These are phyloP conservation scores for Aureobasidium sp. DNA, from an alignment of 2,329 filamentous ascomycete genomes.

Conservation along the genomic window DNA sequence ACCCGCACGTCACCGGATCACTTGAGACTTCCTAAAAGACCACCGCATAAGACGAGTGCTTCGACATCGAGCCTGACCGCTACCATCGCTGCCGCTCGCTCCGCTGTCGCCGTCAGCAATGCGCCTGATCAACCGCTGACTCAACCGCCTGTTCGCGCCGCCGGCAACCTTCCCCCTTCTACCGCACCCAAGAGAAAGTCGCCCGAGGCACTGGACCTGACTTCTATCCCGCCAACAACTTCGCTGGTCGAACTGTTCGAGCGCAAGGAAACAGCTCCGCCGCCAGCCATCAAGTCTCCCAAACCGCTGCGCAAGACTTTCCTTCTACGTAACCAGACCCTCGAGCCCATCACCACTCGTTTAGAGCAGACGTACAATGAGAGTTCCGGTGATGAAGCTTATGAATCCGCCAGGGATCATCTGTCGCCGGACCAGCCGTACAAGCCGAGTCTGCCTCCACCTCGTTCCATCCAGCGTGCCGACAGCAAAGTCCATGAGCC, in stretches of 20 bases:
- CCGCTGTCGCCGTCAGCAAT: constrained; percentile 15
- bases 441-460: constrained; percentile 31
- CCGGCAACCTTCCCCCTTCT: not conserved
- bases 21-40: not conserved
- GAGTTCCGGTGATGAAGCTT: constrained; percentile 22
- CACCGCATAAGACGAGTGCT: constrained; percentile 5
- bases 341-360: constrained; percentile 10
- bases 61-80: constrained; percentile 27
- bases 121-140: not conserved
- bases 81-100: constrained; percentile 23
- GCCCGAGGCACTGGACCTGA: constrained; percentile 41
- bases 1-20: constrained; percentile 1
- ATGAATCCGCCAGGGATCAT: constrained; percentile 20
- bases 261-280: constrained; percentile 31
- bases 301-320: constrained; percentile 31
- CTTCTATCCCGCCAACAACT: constrained; percentile 54
- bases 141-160: not conserved
- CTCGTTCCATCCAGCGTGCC: constrained; percentile 23
- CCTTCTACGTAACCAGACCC: constrained; percentile 5
- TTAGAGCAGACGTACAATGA: constrained; percentile 15
- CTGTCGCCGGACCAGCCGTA: constrained; percentile 5
- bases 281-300: constrained; percentile 27
- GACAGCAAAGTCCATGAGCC: not conserved
- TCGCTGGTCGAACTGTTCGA: constrained; percentile 66
- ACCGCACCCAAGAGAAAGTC: not conserved